Conservation (phyloP, 2,329 filamentous ascomycete species). For the Periconia sp. region DNA sequence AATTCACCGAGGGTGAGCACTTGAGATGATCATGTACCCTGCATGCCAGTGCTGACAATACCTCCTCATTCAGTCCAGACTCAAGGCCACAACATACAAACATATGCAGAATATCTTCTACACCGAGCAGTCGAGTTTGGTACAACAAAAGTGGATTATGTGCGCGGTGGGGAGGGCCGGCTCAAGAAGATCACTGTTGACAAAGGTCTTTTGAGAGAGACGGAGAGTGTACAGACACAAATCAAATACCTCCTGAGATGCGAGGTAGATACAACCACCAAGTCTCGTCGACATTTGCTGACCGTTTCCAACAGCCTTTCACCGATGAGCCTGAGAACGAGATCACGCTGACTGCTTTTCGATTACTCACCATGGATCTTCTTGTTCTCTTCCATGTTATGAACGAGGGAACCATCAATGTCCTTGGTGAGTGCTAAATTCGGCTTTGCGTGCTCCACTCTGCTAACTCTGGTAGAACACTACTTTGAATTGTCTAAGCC, state of each 20-base stretch:
- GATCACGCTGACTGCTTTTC: slow-evolving; percentile 91
- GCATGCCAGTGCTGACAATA: slow-evolving; percentile 38
- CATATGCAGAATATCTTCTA: slow-evolving; percentile 85
- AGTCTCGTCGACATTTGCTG: neutral
- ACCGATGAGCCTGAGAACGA: slow-evolving; percentile 91
- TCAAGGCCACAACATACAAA: slow-evolving; percentile 90
- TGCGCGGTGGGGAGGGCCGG: slow-evolving; percentile 76
- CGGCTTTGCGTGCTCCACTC: neutral
- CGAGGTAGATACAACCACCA: slow-evolving; percentile 63
- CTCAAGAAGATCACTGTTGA: slow-evolving; percentile 86
- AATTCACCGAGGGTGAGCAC: slow-evolving; percentile 82
- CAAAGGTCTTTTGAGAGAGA: slow-evolving; percentile 89
- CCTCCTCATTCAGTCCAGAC: slow-evolving; percentile 71
- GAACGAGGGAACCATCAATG: slow-evolving; percentile 96
- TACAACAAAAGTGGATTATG: slow-evolving; percentile 86
- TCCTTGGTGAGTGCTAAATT: slow-evolving; percentile 67
- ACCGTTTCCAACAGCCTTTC: slow-evolving; percentile 63
- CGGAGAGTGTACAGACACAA: slow-evolving; percentile 86
- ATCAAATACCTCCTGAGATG: slow-evolving; percentile 84
- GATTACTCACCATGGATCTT: slow-evolving; percentile 86
- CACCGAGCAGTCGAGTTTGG: slow-evolving; percentile 80
- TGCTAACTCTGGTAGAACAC: slow-evolving; percentile 63
- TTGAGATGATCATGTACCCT: neutral
- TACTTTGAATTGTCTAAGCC: slow-evolving; percentile 98
- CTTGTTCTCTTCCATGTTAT: slow-evolving; percentile 89